phyloP scores from a whole-genome alignment of 495 filamentous ascomycete species.

The Saxophila tyrrhenica region DNA sequence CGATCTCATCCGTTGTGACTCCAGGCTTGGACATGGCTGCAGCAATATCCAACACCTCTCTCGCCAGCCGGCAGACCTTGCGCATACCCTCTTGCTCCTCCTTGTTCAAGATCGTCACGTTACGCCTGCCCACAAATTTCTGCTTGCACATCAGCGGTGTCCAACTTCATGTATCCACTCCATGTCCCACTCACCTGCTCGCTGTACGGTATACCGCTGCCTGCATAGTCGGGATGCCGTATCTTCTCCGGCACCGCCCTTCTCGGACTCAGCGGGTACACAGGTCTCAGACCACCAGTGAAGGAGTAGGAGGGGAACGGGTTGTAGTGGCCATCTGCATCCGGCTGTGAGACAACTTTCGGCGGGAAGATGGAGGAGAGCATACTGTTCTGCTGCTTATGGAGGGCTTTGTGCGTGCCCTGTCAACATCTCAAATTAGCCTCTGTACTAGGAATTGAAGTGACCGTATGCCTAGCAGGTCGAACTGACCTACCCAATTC shows the following conservation, averaged over 20 bases:
- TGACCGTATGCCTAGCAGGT: background rate
- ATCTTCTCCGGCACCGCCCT: slow-evolving; percentile 72
- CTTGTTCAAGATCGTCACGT: slow-evolving; percentile 69
- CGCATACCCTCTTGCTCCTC: slow-evolving; percentile 80
- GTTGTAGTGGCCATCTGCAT: slow-evolving; percentile 81
- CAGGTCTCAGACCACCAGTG: slow-evolving; percentile 69
- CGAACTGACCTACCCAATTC: slow-evolving; percentile 68
- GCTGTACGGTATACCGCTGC: slow-evolving; percentile 69
- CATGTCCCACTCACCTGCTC: slow-evolving; percentile 42
- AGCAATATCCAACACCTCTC: slow-evolving; percentile 90
- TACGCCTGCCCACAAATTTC: slow-evolving; percentile 52
- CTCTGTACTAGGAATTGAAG: background rate
- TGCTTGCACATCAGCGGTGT: slow-evolving; percentile 1
- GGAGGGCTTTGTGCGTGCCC: slow-evolving; percentile 73
- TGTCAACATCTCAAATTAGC: too few relatives aligned
- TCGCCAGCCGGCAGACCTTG: slow-evolving; percentile 75
- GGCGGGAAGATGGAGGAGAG: slow-evolving; percentile 53
- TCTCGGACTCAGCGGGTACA: slow-evolving; percentile 73
- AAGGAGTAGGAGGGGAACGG: slow-evolving; percentile 80
- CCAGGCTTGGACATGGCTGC: slow-evolving; percentile 71
- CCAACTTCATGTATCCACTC: background rate
- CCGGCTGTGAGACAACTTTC: slow-evolving; percentile 71
- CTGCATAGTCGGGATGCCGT: slow-evolving; percentile 71
- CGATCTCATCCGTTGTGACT: slow-evolving; percentile 91
- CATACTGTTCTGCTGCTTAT: slow-evolving; percentile 74